Conservation (phyloP, 2,329 filamentous ascomycete genomes). For the Dothideomycetes sp. region DNA sequence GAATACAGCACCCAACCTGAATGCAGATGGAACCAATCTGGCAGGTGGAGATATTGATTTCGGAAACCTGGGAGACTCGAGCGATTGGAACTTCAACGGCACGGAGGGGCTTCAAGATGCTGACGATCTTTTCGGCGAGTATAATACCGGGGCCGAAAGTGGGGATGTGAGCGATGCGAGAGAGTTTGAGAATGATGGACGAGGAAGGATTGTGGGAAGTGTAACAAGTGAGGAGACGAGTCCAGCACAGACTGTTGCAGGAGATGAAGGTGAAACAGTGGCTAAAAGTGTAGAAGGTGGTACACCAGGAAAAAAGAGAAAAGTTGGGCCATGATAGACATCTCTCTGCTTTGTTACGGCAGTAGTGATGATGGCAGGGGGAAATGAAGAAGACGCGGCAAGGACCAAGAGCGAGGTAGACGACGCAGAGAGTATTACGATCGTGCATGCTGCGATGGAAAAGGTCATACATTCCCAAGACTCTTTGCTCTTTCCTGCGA, state of each 20-base stretch:
- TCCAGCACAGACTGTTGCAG: conserved; percentile 15
- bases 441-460: no score
- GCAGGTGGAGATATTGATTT: conserved; percentile 10
- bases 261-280: conserved; percentile 9
- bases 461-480: no score
- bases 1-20: not conserved
- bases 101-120: conserved; percentile 1
- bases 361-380: not conserved
- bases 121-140: conserved; percentile 11
- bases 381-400: not conserved
- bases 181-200: conserved; percentile 11
- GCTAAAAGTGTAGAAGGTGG: conserved; percentile 13
- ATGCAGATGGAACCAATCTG: conserved; percentile 5
- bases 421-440: no score
- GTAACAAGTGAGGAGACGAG: conserved; percentile 27
- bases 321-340: not conserved
- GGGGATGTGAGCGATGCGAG: not conserved
- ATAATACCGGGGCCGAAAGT: not conserved
- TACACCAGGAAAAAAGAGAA: conserved; percentile 15
- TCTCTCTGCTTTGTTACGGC: no score
- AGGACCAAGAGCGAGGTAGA: no score
- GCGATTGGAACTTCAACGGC: conserved; percentile 6
- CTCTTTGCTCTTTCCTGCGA: not conserved
- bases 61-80: conserved; percentile 15
- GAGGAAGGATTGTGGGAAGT: conserved; percentile 27